A percentile compares a stretch with the other conserved stretches of the same genome.
Conservation (phyloP, 108 stramenopile species). For the Hondaea fermentalgiana region DNA sequence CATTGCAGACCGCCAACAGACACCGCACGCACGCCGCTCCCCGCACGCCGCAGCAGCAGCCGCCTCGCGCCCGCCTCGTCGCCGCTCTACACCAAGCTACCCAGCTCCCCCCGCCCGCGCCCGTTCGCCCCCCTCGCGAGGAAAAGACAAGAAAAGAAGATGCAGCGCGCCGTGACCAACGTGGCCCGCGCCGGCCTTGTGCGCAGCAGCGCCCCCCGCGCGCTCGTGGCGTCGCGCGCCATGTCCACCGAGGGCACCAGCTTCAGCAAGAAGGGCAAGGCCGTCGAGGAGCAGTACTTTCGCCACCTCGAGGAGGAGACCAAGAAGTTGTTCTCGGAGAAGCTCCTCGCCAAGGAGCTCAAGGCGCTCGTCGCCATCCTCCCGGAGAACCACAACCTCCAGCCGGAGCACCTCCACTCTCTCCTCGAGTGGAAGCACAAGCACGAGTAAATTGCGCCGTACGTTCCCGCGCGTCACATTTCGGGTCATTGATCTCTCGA, state of each 20-base stretch:
- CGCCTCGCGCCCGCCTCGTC: too few relatives aligned
- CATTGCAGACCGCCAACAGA: too few relatives aligned
- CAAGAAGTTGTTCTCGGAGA: background rate
- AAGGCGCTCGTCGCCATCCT: background rate
- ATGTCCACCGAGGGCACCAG: background rate
- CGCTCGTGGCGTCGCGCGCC: background rate
- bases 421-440: constrained; percentile 11
- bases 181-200: background rate
- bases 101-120: too few relatives aligned
- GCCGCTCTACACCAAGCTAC: too few relatives aligned
- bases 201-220: background rate
- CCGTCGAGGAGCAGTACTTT: constrained; percentile 15
- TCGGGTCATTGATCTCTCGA: background rate
- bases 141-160: background rate
- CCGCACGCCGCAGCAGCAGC: too few relatives aligned
- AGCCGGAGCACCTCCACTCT: background rate
- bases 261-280: background rate
- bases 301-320: background rate
- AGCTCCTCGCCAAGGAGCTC: background rate
- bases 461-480: background rate
- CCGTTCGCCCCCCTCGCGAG: too few relatives aligned
- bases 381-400: constrained; percentile 2
- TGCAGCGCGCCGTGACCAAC: background rate
- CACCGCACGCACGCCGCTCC: too few relatives aligned
- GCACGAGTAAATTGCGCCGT: background rate